A percentile compares a stretch with the other conserved stretches of the same genome.
Conservation (phyloP, 495 filamentous ascomycete species). For the Penicillium psychrofluorescens region DNA sequence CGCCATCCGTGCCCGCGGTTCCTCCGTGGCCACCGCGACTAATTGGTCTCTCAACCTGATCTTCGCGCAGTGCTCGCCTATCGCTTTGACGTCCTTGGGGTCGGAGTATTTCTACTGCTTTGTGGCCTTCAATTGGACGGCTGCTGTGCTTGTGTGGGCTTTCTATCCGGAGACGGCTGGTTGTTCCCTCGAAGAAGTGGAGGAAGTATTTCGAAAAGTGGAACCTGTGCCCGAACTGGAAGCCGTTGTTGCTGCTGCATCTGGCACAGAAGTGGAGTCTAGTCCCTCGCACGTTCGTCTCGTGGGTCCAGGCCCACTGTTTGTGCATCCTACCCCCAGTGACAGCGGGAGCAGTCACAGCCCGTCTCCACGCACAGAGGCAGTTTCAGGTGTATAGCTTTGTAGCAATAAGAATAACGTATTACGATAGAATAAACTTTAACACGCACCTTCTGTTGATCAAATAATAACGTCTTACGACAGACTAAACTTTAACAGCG, state of each 20-base stretch:
- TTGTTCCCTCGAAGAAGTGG: constrained; percentile 47
- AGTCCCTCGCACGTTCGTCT: too few relatives aligned
- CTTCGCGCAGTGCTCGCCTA: constrained; percentile 49
- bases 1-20: constrained; percentile 45
- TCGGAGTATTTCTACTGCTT: constrained; percentile 50
- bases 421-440: too few relatives aligned
- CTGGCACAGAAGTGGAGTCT: not conserved
- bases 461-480: too few relatives aligned
- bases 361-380: too few relatives aligned
- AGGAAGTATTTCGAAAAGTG: constrained; percentile 33
- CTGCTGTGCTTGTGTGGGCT: constrained; percentile 34
- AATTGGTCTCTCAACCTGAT: constrained; percentile 50
- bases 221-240: not conserved
- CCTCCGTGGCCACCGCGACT: constrained; percentile 43
- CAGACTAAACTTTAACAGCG: too few relatives aligned
- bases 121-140: constrained; percentile 43
- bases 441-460: too few relatives aligned
- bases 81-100: constrained; percentile 38
- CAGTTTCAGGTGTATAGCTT: too few relatives aligned
- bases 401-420: too few relatives aligned
- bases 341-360: too few relatives aligned
- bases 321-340: too few relatives aligned
- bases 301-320: too few relatives aligned
- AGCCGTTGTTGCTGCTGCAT: not conserved
- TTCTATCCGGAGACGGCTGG: constrained; percentile 48